Percentiles rank a stretch among this genome's conserved stretches.
These are phyloP conservation scores for Infundibulicybe gibba DNA, from an alignment of 768 basidiomycete genomes.

Conservation along the genomic window DNA sequence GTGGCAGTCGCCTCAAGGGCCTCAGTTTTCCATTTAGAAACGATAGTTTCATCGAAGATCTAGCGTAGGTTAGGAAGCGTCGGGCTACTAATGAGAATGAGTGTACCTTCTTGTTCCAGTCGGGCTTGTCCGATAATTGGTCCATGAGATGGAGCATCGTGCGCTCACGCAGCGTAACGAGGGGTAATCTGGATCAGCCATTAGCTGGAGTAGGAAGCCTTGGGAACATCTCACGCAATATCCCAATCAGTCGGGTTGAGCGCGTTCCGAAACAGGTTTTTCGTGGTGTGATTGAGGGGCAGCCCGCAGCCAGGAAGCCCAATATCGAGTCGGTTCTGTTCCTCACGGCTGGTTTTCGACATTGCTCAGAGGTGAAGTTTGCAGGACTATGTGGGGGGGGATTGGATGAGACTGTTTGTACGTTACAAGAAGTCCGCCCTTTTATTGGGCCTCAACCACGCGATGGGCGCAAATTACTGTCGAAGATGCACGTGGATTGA, in stretches of 20 bases:
- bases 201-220: too few species aligned
- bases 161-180: slow-evolving; percentile 25
- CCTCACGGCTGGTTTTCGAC: too few species aligned
- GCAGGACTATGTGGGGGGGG: neutral
- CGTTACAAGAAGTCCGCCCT: too few species aligned
- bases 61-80: neutral
- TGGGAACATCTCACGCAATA: too few species aligned
- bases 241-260: neutral
- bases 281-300: neutral
- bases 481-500: neutral
- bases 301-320: neutral
- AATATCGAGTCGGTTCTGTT: too few species aligned
- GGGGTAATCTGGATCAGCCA: too few species aligned
- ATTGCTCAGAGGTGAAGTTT: neutral
- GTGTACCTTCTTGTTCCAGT: slow-evolving; percentile 27
- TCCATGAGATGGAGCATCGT: slow-evolving; percentile 33
- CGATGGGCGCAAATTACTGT: neutral
- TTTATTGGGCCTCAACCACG: neutral
- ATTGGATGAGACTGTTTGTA: too few species aligned
- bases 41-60: slow-evolving; percentile 18
- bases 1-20: slow-evolving; percentile 4
- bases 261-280: neutral
- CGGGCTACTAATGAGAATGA: neutral
- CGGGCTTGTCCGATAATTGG: slow-evolving; percentile 25
- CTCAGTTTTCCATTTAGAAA: slow-evolving; percentile 22